Percentiles rank a stretch among this genome's conserved stretches.
Evolutionary conservation across 345 rosid genomes (phyloP).

Genomic region (Salix dunnii): DNA sequence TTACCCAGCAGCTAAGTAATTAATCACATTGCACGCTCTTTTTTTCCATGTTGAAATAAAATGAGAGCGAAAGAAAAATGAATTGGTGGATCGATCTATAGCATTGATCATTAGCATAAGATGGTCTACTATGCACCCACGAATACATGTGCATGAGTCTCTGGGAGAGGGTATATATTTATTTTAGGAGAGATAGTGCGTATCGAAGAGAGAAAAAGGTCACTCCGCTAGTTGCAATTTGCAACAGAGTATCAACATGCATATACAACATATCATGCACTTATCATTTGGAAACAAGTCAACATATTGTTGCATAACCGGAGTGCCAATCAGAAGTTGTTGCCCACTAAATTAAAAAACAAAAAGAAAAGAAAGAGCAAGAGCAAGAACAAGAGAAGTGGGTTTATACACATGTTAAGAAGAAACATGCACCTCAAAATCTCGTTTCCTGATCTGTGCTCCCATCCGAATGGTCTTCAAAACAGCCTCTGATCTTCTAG

Average conservation of each 20-base stretch:
- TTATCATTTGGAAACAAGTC: neutral
- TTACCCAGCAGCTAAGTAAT: neutral
- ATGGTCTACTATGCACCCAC: neutral
- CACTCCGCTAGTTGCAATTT: neutral
- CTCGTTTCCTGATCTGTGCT: constrained; percentile 51
- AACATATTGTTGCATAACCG: neutral
- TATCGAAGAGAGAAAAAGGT: neutral
- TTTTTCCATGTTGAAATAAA: too few species aligned
- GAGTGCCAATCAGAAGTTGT: neutral
- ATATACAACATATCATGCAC: constrained; percentile 5
- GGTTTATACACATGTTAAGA: neutral
- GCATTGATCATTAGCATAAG: neutral
- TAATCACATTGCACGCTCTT: too few species aligned
- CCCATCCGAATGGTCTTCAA: constrained; percentile 52
- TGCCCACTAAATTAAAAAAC: neutral
- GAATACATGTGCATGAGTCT: neutral
- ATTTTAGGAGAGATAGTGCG: neutral
- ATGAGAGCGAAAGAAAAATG: neutral
- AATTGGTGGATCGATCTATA: neutral
- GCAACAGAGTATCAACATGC: neutral
- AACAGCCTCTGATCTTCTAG: constrained; percentile 70
- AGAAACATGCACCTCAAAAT: constrained; percentile 43
- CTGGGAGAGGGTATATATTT: neutral
- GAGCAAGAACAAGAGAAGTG: neutral
- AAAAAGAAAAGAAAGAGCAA: neutral